Conservation (phyloP, 768 basidiomycete genomes). For the Termitomyces sp. region DNA sequence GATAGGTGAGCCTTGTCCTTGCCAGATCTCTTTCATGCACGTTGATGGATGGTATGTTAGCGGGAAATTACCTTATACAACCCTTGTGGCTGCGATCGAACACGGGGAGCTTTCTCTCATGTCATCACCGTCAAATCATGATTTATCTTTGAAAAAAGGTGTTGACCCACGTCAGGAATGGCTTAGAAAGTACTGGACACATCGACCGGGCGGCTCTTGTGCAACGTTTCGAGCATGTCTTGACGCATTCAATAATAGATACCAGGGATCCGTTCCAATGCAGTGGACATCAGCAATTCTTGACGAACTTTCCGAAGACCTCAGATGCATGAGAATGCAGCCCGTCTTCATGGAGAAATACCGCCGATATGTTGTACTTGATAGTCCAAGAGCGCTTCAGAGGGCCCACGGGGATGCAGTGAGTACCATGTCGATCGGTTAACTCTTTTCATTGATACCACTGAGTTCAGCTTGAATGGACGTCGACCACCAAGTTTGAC, state of each 20-base stretch:
- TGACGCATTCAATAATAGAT: constrained; percentile 32
- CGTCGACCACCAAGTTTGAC: constrained; percentile 39
- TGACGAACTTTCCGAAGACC: constrained; percentile 42
- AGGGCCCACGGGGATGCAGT: constrained; percentile 40
- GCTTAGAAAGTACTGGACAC: constrained; percentile 31
- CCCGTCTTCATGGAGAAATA: constrained; percentile 56
- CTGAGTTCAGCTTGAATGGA: constrained; percentile 59
- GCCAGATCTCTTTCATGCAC: not conserved
- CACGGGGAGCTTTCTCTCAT: constrained; percentile 54
- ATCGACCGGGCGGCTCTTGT: constrained; percentile 27
- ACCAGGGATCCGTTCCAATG: constrained; percentile 28
- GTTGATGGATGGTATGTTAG: constrained; percentile 23
- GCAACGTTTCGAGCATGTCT: constrained; percentile 43
- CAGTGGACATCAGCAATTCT: constrained; percentile 39
- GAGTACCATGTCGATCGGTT: constrained; percentile 22
- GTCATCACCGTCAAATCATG: constrained; percentile 37
- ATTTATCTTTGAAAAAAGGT: constrained; percentile 16
- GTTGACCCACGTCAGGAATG: constrained; percentile 27
- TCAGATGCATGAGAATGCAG: constrained; percentile 56
- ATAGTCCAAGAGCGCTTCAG: constrained; percentile 28
- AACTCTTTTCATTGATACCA: not conserved
- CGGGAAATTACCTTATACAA: constrained; percentile 33
- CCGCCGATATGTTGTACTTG: constrained; percentile 65
- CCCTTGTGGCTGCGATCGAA: constrained; percentile 46
- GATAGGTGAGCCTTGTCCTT: constrained; percentile 30